These are phyloP conservation scores for Kokia cookei DNA, from an alignment of 441 rosid species.

Conservation along the genomic window DNA sequence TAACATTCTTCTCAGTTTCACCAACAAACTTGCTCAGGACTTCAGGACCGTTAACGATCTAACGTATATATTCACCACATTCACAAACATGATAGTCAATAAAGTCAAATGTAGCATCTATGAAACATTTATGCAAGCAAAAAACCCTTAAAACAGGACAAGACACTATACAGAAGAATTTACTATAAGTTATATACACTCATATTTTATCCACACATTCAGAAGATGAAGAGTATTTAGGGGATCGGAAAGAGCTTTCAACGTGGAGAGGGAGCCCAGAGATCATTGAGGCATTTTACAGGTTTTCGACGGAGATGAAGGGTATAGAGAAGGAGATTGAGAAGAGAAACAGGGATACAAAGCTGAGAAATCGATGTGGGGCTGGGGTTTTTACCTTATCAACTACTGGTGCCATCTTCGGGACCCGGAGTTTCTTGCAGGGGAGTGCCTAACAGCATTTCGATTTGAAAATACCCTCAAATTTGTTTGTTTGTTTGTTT, in stretches of 20 bases:
- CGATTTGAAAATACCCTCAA: not conserved
- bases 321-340: conserved; percentile 1
- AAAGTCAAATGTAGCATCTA: conserved; percentile 5
- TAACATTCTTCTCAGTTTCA: conserved; percentile 95
- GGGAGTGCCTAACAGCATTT: conserved; percentile 4
- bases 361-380: conserved; percentile 20
- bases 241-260: conserved; percentile 23
- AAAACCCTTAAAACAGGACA: not conserved
- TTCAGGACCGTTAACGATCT: conserved; percentile 98
- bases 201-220: conserved; percentile 40
- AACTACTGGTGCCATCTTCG: not conserved
- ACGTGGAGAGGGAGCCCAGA: conserved; percentile 38
- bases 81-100: not conserved
- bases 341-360: not conserved
- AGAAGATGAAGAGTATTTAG: conserved; percentile 46
- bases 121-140: not conserved
- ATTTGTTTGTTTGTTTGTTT: not conserved
- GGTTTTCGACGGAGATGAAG: conserved; percentile 20
- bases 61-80: not conserved
- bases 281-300: conserved; percentile 22
- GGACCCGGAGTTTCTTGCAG: conserved; percentile 1
- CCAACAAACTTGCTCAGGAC: conserved; percentile 98
- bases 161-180: not conserved
- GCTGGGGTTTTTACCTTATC: conserved; percentile 37
- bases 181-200: not conserved